Evolutionary conservation across 169 alveolate genomes (phyloP), one percentile per base, ranked within the genome.

Genomic region (Ichthyophthirius multifiliis): DNA sequence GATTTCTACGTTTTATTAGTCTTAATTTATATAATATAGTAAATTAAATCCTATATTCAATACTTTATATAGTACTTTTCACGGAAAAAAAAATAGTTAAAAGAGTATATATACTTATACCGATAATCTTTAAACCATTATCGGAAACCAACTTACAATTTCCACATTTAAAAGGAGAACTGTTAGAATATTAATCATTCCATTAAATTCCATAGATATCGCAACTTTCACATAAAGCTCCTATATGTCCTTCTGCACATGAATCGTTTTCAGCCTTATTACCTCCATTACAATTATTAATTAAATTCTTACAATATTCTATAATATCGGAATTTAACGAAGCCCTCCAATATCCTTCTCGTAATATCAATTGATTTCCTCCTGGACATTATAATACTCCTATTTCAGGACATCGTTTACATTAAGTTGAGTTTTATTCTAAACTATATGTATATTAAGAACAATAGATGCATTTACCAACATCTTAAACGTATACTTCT

Each of bases 181-280:
- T 48, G 20, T 48, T 48, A 1, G 67, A 48, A 18, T 16, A 48
- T 43, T 74, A 44, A 18, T 45, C 65, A 7, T 74, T 74, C 35
- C 46, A 45, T 1, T 32, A n/a, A 13, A 46, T 31, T 0, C 67
- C 67, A 48, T 75, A 15, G 0, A 75, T 47, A 75, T 75, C 83
- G 39, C 83, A 75, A n/a, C 64, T 64, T 44, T 75, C 37, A 32
- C 83, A 75, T 16, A 75, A 34, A 32, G 83, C 83, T n/a, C 83
- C 83, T 12, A 75, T 35, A 48, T 75, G 44, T 16, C 83, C 83
- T 34, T 32, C 34, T 45, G 31, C 35, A 55, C 83, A 75, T 32
- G 74, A 45, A 9, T 48, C 10, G 31, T 75, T 35, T 46, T 74
- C 83, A 5, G 43, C 41, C 5, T 5, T 16, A 55, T 64, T 46